phyloP scores from a whole-genome alignment of 1,139 yeast species.

The Suhomyces panamericanus region DNA sequence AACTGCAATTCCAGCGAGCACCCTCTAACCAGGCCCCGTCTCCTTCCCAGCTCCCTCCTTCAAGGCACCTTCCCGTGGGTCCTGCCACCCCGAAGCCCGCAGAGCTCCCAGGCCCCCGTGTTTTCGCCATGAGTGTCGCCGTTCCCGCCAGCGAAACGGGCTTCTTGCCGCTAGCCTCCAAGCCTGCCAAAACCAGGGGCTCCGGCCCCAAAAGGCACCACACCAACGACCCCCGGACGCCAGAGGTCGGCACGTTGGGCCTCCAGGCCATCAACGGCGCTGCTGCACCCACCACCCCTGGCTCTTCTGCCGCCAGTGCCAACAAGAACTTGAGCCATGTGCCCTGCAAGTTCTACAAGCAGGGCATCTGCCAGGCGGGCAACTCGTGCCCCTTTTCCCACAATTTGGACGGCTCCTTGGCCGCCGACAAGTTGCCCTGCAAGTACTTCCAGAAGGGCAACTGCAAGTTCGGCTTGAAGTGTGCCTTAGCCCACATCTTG shows the following conservation, averaged over 20 bases:
- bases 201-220: constrained; percentile 5
- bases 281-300: constrained; percentile 29
- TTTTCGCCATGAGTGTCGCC: constrained; percentile 7
- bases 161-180: constrained; percentile 2
- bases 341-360: constrained; percentile 89
- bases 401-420: constrained; percentile 56
- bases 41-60: too few relatives aligned
- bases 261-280: constrained; percentile 6
- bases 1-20: too few relatives aligned
- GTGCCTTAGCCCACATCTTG: constrained; percentile 87
- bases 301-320: constrained; percentile 8
- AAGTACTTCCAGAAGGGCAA: constrained; percentile 93
- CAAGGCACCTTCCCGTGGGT: not conserved
- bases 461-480: constrained; percentile 88
- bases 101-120: not conserved
- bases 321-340: constrained; percentile 74
- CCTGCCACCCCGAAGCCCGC: not conserved
- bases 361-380: constrained; percentile 95
- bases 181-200: constrained; percentile 3
- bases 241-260: constrained; percentile 3
- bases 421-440: constrained; percentile 74
- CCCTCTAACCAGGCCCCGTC: not conserved
- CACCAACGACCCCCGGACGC: constrained; percentile 8
- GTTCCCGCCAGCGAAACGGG: constrained; percentile 3
- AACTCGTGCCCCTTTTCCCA: constrained; percentile 89